A percentile compares a stretch with the other conserved stretches of the same genome.
Conservation (phyloP, 2,329 filamentous ascomycete species). For the Penicillium digitatum region DNA sequence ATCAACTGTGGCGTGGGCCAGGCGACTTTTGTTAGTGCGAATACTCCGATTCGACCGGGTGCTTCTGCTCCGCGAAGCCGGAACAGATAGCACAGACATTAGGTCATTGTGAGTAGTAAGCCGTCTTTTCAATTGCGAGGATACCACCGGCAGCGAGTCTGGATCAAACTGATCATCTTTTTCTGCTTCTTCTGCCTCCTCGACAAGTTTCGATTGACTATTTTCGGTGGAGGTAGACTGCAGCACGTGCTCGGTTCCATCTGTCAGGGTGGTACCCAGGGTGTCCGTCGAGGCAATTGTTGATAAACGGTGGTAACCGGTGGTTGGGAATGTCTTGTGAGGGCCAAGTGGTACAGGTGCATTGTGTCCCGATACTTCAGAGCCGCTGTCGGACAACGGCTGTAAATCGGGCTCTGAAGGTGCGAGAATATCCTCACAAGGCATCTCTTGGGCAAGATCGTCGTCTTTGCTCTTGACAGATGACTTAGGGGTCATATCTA, state of each 20-base stretch:
- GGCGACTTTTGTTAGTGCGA: conserved; percentile 64
- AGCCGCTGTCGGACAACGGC: conserved; percentile 33
- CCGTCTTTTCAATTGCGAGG: conserved; percentile 60
- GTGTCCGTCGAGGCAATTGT: conserved; percentile 58
- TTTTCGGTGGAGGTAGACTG: not conserved
- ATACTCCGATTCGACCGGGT: conserved; percentile 74
- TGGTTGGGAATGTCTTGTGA: conserved; percentile 49
- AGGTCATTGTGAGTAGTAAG: conserved; percentile 91
- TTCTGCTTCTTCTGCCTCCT: conserved; percentile 28
- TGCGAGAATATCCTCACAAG: conserved; percentile 25
- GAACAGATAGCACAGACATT: conserved; percentile 79
- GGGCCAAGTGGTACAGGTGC: conserved; percentile 40
- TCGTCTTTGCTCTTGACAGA: conserved; percentile 17
- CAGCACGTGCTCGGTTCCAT: conserved; percentile 9
- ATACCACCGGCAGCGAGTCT: conserved; percentile 45
- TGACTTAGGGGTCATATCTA: conserved; percentile 13
- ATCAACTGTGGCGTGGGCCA: conserved; percentile 64
- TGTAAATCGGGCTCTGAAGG: conserved; percentile 28
- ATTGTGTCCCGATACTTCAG: conserved; percentile 37
- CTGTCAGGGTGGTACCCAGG: conserved; percentile 35
- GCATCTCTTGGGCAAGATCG: conserved; percentile 11
- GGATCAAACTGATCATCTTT: conserved; percentile 44
- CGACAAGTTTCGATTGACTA: not conserved
- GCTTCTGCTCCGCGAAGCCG: conserved; percentile 60
- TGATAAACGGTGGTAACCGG: conserved; percentile 52